phyloP scores from a whole-genome alignment of 2,329 filamentous ascomycete species.

The Biscogniauxia marginata region DNA sequence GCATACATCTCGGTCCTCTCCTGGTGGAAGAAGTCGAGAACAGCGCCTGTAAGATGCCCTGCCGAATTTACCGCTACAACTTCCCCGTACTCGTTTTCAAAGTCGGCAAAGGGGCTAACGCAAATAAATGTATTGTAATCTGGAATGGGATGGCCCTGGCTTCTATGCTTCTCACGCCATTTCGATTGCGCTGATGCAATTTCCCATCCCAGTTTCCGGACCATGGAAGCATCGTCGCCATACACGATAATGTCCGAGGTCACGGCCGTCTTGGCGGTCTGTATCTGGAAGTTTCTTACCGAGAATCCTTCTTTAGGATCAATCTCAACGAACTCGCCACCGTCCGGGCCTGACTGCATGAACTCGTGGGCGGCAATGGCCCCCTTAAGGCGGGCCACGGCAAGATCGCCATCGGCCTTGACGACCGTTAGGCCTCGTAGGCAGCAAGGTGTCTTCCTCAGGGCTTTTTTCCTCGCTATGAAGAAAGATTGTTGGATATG shows the following conservation, averaged over 20 bases:
- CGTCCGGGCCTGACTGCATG: constrained; percentile 49
- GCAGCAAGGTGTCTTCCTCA: constrained; percentile 70
- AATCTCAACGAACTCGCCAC: constrained; percentile 69
- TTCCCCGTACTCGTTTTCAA: constrained; percentile 68
- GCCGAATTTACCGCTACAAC: constrained; percentile 73
- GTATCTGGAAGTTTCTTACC: constrained; percentile 96
- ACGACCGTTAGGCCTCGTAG: constrained; percentile 81
- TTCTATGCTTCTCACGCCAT: constrained; percentile 67
- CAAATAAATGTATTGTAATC: constrained; percentile 84
- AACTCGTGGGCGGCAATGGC: constrained; percentile 82
- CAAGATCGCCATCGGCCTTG: constrained; percentile 82
- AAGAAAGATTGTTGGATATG: constrained; percentile 90
- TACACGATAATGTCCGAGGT: constrained; percentile 94
- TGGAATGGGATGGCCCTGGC: constrained; percentile 53
- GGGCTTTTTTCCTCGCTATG: constrained; percentile 68
- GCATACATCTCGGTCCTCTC: constrained; percentile 89
- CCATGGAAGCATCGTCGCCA: constrained; percentile 65
- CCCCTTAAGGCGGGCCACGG: constrained; percentile 75
- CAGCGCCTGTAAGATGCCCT: constrained; percentile 70
- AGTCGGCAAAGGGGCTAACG: constrained; percentile 61
- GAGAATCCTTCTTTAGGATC: constrained; percentile 92
- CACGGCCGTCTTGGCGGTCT: constrained; percentile 81
- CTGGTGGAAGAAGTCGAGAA: constrained; percentile 86
- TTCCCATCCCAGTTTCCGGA: constrained; percentile 63
- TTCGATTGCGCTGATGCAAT: constrained; percentile 74